These are phyloP conservation scores for Xerocomus amazonicus DNA, from an alignment of 1,284 basidiomycete species.

Conservation along the genomic window DNA sequence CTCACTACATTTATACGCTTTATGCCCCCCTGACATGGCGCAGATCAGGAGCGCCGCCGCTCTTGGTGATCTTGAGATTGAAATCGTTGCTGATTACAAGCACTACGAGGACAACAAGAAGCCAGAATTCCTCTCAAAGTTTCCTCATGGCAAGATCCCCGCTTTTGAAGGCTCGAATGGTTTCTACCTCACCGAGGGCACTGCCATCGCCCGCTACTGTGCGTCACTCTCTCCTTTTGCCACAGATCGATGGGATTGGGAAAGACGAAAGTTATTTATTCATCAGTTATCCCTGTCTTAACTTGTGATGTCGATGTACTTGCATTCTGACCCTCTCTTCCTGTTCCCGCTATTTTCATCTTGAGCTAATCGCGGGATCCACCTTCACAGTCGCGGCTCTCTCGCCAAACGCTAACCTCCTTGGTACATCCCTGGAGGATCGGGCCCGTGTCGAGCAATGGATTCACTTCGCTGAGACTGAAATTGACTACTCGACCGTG, in stretches of 20 bases:
- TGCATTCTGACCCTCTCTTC: conserved; percentile 33
- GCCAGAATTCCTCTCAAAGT: conserved; percentile 75
- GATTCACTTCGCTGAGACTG: conserved; percentile 59
- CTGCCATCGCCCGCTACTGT: conserved; percentile 87
- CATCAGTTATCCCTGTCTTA: conserved; percentile 65
- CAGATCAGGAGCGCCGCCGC: conserved; percentile 76
- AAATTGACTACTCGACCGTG: conserved; percentile 39
- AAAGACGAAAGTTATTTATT: conserved; percentile 21
- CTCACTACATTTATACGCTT: neutral
- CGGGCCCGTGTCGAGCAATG: conserved; percentile 67
- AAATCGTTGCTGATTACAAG: conserved; percentile 53
- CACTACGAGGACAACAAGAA: conserved; percentile 76
- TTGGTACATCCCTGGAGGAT: conserved; percentile 54
- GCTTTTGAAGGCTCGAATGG: conserved; percentile 78
- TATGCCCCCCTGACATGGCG: conserved; percentile 3
- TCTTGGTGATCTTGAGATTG: conserved; percentile 65
- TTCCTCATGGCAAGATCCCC: conserved; percentile 84
- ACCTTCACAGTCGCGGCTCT: conserved; percentile 62
- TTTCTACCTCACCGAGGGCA: conserved; percentile 75
- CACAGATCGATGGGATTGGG: conserved; percentile 9
- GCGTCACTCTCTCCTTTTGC: conserved; percentile 43
- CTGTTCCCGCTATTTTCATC: conserved; percentile 8
- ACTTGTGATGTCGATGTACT: conserved; percentile 48
- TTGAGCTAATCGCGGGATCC: conserved; percentile 8
- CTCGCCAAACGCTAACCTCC: conserved; percentile 64